Base-by-base conservation (phyloP, 192 early-diverging fungal species). In the Physocladia obscura region DNA sequence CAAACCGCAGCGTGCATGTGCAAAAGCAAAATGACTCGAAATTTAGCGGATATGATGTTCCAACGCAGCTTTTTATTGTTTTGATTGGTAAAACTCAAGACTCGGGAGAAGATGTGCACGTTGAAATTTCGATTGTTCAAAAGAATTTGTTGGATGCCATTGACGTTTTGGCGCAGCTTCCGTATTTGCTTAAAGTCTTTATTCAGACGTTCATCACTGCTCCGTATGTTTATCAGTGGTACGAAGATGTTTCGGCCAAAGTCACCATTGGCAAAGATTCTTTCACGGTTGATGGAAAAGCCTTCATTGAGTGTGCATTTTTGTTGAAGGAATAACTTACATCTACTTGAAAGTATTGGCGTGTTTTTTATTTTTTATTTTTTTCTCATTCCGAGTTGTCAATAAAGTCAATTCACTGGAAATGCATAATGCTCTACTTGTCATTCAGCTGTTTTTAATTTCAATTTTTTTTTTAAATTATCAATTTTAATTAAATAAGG, bases 211-310 rank as follows among this genome's bases (percentile, higher is more conserved):
- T 95, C 67, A 89, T 98, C 34, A 94, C 93, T 26, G 91, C 92
- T 69, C 95, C 95, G 38, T 96, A 88, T 67, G 84, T 94, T 29
- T 98, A 94, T 76, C 92, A 95, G 77, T 95, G 94, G 89, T 85
- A 89, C 56, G 88, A 94, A 58, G 82, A 87, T 29, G 87, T 86
- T 2, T 79, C 76, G 8, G 89, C 89, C 36, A 81, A 86, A 51
- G 77, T 97, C 29, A 85, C 78, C 8, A 65, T 96, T 55, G 94
- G 88, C n/a, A 86, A 89, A 19, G 83, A 88, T 35, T 78, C 78
- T 31, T 77, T 81, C 51, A 74, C 74, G 37, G 32, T 91, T n/a
- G 73, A 76, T 4, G 94, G 94, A 6, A 69, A 86, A 22, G 79
- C 89, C 34, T 93, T 92, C 82, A 87, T 93, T 71, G 94, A 96